Base-by-base conservation (phyloP, 768 basidiomycete species). In the Amanita inopinata region DNA sequence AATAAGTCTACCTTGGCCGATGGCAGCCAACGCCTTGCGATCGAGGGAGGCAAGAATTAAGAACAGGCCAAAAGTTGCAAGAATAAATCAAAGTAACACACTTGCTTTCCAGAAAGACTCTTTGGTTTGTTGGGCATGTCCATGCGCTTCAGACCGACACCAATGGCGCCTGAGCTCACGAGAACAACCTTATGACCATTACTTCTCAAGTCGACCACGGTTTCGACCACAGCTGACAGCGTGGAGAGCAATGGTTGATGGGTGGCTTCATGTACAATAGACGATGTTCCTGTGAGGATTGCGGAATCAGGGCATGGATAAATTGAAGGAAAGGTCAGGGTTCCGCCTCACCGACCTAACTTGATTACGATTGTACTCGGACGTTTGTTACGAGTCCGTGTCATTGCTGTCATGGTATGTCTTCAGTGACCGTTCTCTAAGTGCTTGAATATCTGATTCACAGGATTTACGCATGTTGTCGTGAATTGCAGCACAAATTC, bases 81-180 rank as follows among this genome's bases (percentile, higher is more conserved):
- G 31, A 18, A 4, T 15, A 34, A 31, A 22, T 12, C 7, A 12
- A 9, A n/a, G n/a, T 12, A 36, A 61, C 77, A 49, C 52, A 84
- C 91, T 75, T 98, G 93, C 63, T 93, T 96, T 38, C 88, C 88
- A 2, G 84, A 80, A 15, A 99, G 63, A 47, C 73, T 82, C 53
- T 93, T 94, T 2, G 92, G 89, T 40, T 76, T 70, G 40, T 74
- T 79, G 9, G 80, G 69, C 47, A 96, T 62, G 25, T 79, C 72
- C 96, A 99, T 98, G 30, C 92, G 73, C 58, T 91, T 83, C 47
- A 98, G 60, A 0, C 96, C 96, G 12, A 98, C 89, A 0, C 83
- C 96, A 46, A 98, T 97, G n/a, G 96, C 96, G 1, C 96, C 96
- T 15, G 92, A 96, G 53, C 86, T 91, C 46, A 96, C 91, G 8